These are phyloP conservation scores for Erigeron philadelphicus DNA, from an alignment of 140 eudicot species.

Conservation along the genomic window DNA sequence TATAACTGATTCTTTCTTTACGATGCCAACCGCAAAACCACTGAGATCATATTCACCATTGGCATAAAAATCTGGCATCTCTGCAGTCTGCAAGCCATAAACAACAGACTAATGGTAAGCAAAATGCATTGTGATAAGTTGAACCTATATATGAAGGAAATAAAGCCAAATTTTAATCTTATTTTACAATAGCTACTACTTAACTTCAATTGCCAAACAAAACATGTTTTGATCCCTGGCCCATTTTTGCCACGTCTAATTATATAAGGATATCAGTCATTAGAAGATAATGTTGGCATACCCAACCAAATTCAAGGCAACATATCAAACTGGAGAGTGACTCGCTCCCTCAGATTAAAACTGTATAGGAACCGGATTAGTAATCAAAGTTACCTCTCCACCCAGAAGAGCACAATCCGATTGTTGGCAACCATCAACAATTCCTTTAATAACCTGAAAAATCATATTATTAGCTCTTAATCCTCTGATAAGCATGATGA, in stretches of 20 bases:
- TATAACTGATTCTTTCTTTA: conserved; percentile 72
- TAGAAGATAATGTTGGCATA: too few relatives aligned
- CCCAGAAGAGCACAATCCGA: conserved; percentile 83
- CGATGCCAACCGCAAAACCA: conserved; percentile 90
- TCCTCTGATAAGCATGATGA: neutral
- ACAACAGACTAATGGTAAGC: neutral
- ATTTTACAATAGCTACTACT: neutral
- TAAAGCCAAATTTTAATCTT: neutral
- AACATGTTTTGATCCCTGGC: neutral
- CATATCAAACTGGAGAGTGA: neutral
- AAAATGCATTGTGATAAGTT: neutral
- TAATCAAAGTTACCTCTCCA: conserved; percentile 60
- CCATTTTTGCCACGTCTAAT: too few relatives aligned
- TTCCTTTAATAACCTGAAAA: conserved; percentile 79
- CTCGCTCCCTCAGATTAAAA: neutral
- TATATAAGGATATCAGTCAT: too few relatives aligned
- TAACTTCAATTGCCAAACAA: neutral
- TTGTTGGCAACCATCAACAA: conserved; percentile 79
- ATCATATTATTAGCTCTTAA: neutral
- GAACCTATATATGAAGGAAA: neutral
- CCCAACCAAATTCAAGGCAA: neutral
- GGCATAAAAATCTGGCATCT: conserved; percentile 91
- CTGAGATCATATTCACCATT: conserved; percentile 89
- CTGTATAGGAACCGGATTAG: neutral
- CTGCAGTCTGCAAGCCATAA: conserved; percentile 70